Conservation (phyloP, 495 filamentous ascomycete species). For the Melanomma pulvis-pyrius region DNA sequence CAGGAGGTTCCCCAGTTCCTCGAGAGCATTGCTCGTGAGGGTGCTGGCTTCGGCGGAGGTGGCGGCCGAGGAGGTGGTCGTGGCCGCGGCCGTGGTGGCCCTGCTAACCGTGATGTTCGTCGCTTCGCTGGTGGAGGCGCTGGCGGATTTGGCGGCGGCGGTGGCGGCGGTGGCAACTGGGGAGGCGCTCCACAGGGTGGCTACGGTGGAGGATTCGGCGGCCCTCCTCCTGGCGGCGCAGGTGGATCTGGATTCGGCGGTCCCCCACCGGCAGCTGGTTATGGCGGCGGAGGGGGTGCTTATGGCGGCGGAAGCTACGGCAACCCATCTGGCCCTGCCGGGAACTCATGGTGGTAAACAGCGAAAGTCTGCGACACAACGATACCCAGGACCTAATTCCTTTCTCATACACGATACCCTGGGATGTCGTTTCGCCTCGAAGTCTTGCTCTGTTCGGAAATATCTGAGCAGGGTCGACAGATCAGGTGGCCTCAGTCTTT, state of each 20-base stretch:
- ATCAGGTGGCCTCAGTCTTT: slow-evolving; percentile 6
- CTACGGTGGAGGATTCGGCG: slow-evolving; percentile 42
- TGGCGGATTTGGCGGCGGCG: slow-evolving; percentile 54
- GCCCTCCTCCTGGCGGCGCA: slow-evolving; percentile 39
- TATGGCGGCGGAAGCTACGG: slow-evolving; percentile 73
- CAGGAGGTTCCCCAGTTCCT: slow-evolving; percentile 93
- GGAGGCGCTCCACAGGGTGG: slow-evolving; percentile 49
- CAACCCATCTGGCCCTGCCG: slow-evolving; percentile 80
- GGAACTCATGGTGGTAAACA: slow-evolving; percentile 93
- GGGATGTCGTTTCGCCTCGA: slow-evolving; percentile 26
- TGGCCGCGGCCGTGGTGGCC: slow-evolving; percentile 63
- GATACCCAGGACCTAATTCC: slow-evolving; percentile 26
- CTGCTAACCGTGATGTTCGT: slow-evolving; percentile 86
- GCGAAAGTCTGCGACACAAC: not conserved
- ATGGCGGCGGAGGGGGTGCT: slow-evolving; percentile 53
- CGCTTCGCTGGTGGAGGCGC: slow-evolving; percentile 67
- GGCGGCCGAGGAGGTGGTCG: slow-evolving; percentile 60
- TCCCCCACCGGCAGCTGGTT: slow-evolving; percentile 41
- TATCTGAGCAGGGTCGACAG: not conserved
- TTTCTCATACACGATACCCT: slow-evolving; percentile 15
- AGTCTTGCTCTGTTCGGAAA: not conserved
- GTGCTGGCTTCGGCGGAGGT: slow-evolving; percentile 71
- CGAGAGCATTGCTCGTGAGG: slow-evolving; percentile 94
- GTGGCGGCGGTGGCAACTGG: slow-evolving; percentile 49
- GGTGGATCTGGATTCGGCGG: slow-evolving; percentile 59